Conservation (phyloP, 1,284 basidiomycete species). For the Peniophora sp. region DNA sequence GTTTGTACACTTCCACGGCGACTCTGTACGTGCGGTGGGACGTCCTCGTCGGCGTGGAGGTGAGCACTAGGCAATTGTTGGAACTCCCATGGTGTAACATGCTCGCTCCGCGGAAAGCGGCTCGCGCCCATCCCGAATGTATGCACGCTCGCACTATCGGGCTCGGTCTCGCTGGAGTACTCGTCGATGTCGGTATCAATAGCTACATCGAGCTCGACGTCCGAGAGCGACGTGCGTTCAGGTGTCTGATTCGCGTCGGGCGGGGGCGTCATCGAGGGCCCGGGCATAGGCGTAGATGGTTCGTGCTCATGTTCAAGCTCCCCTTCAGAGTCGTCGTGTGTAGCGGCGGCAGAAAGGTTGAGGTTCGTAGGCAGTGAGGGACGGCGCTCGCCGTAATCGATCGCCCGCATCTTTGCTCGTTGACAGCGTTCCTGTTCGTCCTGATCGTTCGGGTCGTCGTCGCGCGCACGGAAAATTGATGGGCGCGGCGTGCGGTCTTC, state of each 20-base stretch:
- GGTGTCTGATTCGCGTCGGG: background rate
- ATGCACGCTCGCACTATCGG: constrained; percentile 33
- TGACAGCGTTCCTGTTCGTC: constrained; percentile 27
- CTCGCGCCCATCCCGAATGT: constrained; percentile 31
- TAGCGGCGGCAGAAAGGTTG: constrained; percentile 1
- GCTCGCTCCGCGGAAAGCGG: constrained; percentile 12
- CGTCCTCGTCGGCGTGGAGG: constrained; percentile 19
- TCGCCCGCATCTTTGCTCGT: constrained; percentile 37
- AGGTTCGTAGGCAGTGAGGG: constrained; percentile 34
- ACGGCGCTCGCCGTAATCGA: constrained; percentile 36
- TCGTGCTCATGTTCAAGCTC: background rate
- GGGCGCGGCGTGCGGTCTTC: constrained; percentile 28
- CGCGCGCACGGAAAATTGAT: constrained; percentile 23
- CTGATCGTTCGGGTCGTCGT: constrained; percentile 20
- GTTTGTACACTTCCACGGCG: background rate
- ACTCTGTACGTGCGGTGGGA: background rate
- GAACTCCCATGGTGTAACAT: constrained; percentile 22
- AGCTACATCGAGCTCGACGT: constrained; percentile 29
- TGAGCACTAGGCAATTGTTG: constrained; percentile 41
- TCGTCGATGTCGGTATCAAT: constrained; percentile 13
- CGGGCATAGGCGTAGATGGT: constrained; percentile 2
- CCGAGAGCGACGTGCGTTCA: constrained; percentile 14
- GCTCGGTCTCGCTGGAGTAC: too few species aligned
- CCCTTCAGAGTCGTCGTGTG: background rate
- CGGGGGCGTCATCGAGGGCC: background rate